These are phyloP conservation scores for Kurtzmaniella quercitrusa DNA, from an alignment of 1,139 yeast genomes.

Conservation along the genomic window DNA sequence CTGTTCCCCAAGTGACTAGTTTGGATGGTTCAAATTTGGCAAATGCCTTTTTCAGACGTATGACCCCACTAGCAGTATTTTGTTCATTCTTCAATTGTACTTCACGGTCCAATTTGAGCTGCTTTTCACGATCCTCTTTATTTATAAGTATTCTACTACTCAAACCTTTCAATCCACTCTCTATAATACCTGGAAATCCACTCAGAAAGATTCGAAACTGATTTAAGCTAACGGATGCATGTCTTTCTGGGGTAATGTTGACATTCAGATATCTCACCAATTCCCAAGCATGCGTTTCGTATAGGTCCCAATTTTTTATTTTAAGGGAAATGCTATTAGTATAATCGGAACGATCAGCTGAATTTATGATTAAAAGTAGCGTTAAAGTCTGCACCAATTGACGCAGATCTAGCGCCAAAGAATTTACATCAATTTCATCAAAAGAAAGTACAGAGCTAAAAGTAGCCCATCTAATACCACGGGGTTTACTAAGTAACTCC, in stretches of 20 bases:
- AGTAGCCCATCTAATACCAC: conserved; percentile 17
- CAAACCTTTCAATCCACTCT: conserved; percentile 29
- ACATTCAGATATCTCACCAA: conserved; percentile 39
- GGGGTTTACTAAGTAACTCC: conserved; percentile 7
- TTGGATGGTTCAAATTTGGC: conserved; percentile 30
- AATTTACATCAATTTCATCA: conserved; percentile 28
- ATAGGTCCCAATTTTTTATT: conserved; percentile 29
- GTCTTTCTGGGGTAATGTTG: conserved; percentile 16
- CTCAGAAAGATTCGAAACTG: conserved; percentile 31
- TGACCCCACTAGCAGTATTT: not conserved
- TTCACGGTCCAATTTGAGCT: not conserved
- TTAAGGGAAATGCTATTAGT: conserved; percentile 5
- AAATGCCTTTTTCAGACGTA: conserved; percentile 2
- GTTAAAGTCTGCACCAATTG: conserved; percentile 38
- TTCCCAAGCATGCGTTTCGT: conserved; percentile 26
- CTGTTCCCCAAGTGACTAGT: conserved; percentile 35
- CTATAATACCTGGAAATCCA: conserved; percentile 34
- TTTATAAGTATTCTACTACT: conserved; percentile 31
- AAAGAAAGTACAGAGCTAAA: conserved; percentile 15
- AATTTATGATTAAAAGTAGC: conserved; percentile 31
- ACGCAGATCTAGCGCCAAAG: conserved; percentile 28
- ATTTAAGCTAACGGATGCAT: conserved; percentile 22
- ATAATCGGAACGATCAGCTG: not conserved
- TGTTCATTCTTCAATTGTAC: not conserved
- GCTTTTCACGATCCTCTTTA: not conserved